Conservation (phyloP, 1,139 yeast genomes). For the Diutina scorzettiae region DNA sequence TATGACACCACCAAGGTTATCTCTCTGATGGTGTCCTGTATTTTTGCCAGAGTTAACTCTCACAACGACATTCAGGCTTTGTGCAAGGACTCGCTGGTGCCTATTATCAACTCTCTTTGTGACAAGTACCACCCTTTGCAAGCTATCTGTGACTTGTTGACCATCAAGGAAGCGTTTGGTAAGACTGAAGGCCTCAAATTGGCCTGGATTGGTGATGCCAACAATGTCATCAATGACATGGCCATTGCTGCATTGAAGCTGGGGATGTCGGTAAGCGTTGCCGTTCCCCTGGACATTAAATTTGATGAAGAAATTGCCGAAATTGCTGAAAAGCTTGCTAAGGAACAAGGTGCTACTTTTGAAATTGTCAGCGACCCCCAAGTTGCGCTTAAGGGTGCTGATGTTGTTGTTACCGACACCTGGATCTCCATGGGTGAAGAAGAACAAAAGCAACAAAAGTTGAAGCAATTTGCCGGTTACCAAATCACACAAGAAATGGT, state of each 20-base stretch:
- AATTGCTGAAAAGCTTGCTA: constrained; percentile 36
- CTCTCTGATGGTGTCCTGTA: constrained; percentile 89
- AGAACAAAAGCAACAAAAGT: constrained; percentile 53
- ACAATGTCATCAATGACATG: constrained; percentile 88
- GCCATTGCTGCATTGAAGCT: constrained; percentile 80
- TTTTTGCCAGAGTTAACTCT: constrained; percentile 87
- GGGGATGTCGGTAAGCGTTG: constrained; percentile 75
- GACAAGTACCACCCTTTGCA: constrained; percentile 91
- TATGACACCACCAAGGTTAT: constrained; percentile 83
- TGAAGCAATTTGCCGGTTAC: constrained; percentile 75
- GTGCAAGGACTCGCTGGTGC: constrained; percentile 67
- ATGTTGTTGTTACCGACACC: constrained; percentile 90
- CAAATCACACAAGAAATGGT: constrained; percentile 68
- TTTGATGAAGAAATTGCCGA: constrained; percentile 46
- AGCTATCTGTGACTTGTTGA: constrained; percentile 82
- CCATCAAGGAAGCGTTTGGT: constrained; percentile 71
- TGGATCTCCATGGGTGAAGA: constrained; percentile 99
- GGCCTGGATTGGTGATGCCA: constrained; percentile 96
- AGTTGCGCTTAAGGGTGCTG: constrained; percentile 59
- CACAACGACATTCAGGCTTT: constrained; percentile 75
- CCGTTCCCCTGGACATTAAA: constrained; percentile 67
- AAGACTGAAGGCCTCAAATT: constrained; percentile 52
- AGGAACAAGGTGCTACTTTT: constrained; percentile 39
- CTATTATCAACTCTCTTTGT: constrained; percentile 87
- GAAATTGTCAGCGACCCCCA: constrained; percentile 63